phyloP scores from a whole-genome alignment of 2,329 filamentous ascomycete genomes.

The Aspergillus calidoustus region DNA sequence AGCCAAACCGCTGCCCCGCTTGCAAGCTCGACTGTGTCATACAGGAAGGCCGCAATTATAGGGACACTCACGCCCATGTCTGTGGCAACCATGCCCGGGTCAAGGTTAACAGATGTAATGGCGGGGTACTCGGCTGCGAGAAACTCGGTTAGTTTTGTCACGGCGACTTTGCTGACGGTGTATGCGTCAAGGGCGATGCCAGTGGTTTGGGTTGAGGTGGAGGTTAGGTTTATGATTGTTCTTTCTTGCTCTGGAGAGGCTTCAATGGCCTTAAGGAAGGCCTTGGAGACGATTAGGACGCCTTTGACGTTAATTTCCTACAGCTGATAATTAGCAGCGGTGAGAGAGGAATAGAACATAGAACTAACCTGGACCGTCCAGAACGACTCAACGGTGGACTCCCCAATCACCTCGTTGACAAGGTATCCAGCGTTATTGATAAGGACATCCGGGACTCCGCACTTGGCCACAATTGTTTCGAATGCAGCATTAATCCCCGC shows the following conservation, averaged over 20 bases:
- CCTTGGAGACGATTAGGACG: constrained; percentile 37
- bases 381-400: no score
- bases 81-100: constrained; percentile 36
- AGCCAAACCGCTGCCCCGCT: constrained; percentile 26
- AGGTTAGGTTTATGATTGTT: constrained; percentile 36
- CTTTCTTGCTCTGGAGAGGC: constrained; percentile 21
- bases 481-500: constrained; percentile 25
- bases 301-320: constrained; percentile 43
- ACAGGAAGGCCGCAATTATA: constrained; percentile 14
- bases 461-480: constrained; percentile 21
- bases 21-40: constrained; percentile 19
- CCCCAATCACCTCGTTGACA: no score
- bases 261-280: constrained; percentile 32
- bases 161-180: constrained; percentile 38
- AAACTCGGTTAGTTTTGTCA: constrained; percentile 36
- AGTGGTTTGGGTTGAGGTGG: constrained; percentile 25
- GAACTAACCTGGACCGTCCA: no score
- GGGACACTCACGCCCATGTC: constrained; percentile 30
- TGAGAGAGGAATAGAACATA: no score
- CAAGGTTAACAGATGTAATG: constrained; percentile 36
- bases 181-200: constrained; percentile 35
- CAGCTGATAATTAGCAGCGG: no score
- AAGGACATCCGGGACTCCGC: constrained; percentile 30
- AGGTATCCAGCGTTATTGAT: constrained; percentile 31
- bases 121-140: constrained; percentile 39